Conservation (phyloP, 1,284 basidiomycete species). For the Psilocybe mexicana region DNA sequence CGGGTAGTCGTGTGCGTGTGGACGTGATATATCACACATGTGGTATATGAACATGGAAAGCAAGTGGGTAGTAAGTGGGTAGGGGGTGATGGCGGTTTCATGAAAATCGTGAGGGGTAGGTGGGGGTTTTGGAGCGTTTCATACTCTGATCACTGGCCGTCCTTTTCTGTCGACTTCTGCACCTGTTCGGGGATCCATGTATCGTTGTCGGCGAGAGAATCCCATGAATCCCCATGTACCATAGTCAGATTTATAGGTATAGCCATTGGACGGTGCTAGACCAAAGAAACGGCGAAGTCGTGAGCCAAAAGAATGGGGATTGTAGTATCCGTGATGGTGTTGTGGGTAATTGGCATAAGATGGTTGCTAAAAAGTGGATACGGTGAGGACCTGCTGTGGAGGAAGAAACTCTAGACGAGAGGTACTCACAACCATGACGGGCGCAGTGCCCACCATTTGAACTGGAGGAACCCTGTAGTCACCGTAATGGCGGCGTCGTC, state of each 20-base stretch:
- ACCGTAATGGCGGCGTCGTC: constrained; percentile 22
- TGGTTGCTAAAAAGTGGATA: constrained; percentile 26
- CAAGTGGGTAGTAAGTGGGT: not conserved
- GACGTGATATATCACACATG: not conserved
- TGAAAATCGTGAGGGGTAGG: not conserved
- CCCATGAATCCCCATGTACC: constrained; percentile 50
- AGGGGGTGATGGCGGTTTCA: not conserved
- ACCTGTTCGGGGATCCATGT: constrained; percentile 50
- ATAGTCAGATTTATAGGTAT: constrained; percentile 39
- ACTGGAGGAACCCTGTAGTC: constrained; percentile 22
- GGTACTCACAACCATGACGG: constrained; percentile 32
- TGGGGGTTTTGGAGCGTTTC: constrained; percentile 16
- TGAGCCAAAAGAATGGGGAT: constrained; percentile 43
- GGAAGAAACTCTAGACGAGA: not conserved
- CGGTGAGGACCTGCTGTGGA: not conserved
- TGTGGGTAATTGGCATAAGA: constrained; percentile 23
- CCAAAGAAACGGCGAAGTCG: constrained; percentile 59
- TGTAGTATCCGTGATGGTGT: constrained; percentile 20
- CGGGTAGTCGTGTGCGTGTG: not conserved
- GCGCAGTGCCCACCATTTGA: constrained; percentile 20
- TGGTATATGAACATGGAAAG: not conserved
- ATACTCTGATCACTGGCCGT: constrained; percentile 51
- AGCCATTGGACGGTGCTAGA: constrained; percentile 40
- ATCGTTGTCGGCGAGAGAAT: constrained; percentile 44
- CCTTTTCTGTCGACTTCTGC: constrained; percentile 53